Evolutionary conservation across 1,284 basidiomycete genomes (phyloP).

Genomic region (Trichosporon sp.): DNA sequence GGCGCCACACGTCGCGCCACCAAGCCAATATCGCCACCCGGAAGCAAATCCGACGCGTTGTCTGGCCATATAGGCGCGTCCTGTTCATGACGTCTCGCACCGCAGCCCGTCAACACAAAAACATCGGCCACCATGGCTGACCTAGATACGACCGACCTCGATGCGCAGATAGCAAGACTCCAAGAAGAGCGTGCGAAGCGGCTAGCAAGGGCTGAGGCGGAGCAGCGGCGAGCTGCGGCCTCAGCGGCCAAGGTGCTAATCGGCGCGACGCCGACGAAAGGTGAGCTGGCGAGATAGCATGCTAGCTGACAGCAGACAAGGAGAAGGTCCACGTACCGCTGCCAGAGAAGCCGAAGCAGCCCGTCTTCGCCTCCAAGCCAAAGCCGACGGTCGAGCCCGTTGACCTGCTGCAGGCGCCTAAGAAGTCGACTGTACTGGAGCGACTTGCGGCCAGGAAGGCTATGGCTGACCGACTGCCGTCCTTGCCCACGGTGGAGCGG

Average conservation of each 20-base stretch:
- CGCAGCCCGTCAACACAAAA: background rate
- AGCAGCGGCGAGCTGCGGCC: constrained; percentile 14
- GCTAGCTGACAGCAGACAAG: background rate
- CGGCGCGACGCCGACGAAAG: constrained; percentile 32
- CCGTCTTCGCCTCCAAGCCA: background rate
- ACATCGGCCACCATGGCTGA: background rate
- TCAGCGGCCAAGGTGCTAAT: constrained; percentile 33
- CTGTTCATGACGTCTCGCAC: background rate
- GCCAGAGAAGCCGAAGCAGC: constrained; percentile 1
- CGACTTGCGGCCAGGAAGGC: background rate
- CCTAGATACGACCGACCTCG: constrained; percentile 27
- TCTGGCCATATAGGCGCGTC: background rate
- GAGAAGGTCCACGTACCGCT: background rate
- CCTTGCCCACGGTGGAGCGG: background rate
- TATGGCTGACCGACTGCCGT: background rate
- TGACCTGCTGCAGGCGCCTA: background rate
- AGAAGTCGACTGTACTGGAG: background rate
- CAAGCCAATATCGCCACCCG: background rate
- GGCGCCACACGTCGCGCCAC: background rate
- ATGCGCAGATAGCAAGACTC: constrained; percentile 37
- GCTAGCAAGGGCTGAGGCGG: constrained; percentile 19
- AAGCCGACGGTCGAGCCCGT: background rate
- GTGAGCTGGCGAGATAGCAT: background rate
- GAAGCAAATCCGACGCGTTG: background rate
- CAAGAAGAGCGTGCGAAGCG: constrained; percentile 21